phyloP scores from a whole-genome alignment of 1,139 yeast species.

The Pichia cactophila region DNA sequence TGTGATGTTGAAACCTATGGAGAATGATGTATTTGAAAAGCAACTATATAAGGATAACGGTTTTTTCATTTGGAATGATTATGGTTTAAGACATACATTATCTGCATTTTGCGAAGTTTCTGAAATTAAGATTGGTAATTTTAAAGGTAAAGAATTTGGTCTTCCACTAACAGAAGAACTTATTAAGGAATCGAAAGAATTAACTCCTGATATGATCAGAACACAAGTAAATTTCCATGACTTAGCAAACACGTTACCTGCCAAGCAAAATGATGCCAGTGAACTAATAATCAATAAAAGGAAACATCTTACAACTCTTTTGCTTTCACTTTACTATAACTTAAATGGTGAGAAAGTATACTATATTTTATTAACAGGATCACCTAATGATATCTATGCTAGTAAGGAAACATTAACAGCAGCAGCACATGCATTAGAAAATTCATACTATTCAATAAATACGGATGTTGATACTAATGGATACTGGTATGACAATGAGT shows the following conservation, averaged over 20 bases:
- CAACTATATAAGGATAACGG: constrained; percentile 33
- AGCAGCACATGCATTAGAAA: constrained; percentile 46
- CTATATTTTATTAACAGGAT: constrained; percentile 38
- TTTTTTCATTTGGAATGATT: constrained; percentile 59
- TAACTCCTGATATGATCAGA: constrained; percentile 13
- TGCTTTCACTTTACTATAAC: constrained; percentile 51
- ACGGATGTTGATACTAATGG: constrained; percentile 25
- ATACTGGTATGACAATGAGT: constrained; percentile 27
- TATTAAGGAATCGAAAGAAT: constrained; percentile 3
- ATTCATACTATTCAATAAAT: constrained; percentile 47
- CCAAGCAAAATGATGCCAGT: constrained; percentile 56
- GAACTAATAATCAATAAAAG: constrained; percentile 50
- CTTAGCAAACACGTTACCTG: constrained; percentile 51
- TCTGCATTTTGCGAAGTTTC: constrained; percentile 53
- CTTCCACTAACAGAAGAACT: constrained; percentile 20
- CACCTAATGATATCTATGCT: constrained; percentile 35
- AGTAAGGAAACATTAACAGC: constrained; percentile 60
- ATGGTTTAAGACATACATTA: constrained; percentile 54
- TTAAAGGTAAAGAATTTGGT: constrained; percentile 26
- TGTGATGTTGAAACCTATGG: constrained; percentile 51
- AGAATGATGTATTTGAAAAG: constrained; percentile 38
- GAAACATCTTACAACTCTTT: constrained; percentile 43
- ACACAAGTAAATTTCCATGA: constrained; percentile 36
- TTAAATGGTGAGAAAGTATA: constrained; percentile 52
- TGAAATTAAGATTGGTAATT: constrained; percentile 28